Evolutionary conservation across 2,329 filamentous ascomycete species (phyloP).

Genomic region (Aspergillus vadensis): DNA sequence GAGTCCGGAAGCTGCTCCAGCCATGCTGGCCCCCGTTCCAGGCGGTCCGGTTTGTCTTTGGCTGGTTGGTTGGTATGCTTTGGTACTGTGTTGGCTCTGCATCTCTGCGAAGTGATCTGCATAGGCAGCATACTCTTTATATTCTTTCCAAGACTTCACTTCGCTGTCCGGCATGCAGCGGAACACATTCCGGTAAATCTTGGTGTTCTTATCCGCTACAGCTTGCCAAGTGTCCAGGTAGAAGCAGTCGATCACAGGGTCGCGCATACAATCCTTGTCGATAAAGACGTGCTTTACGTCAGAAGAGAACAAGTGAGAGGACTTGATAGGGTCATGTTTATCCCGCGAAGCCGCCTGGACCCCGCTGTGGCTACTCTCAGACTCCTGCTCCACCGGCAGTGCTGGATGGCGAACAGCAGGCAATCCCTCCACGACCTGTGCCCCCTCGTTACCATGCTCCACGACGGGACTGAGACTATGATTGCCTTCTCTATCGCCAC

Average conservation of each 20-base stretch:
- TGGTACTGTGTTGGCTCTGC: conserved; percentile 57
- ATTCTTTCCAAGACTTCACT: conserved; percentile 89
- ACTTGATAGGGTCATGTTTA: conserved; percentile 53
- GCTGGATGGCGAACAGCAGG: conserved; percentile 60
- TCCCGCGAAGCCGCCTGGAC: conserved; percentile 51
- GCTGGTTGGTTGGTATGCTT: conserved; percentile 51
- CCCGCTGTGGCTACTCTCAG: conserved; percentile 80
- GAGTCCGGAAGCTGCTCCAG: conserved; percentile 26
- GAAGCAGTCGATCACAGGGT: conserved; percentile 80
- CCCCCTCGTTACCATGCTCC: conserved; percentile 24
- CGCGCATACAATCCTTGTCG: conserved; percentile 89
- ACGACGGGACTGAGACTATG: conserved; percentile 18
- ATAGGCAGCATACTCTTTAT: conserved; percentile 81
- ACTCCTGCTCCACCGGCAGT: conserved; percentile 72
- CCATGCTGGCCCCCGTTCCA: conserved; percentile 31
- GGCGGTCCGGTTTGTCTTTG: conserved; percentile 43
- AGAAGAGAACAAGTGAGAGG: conserved; percentile 51
- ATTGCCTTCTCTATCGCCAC: conserved; percentile 22
- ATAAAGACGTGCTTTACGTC: conserved; percentile 75
- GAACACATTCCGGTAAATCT: conserved; percentile 90
- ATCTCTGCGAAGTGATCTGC: conserved; percentile 72
- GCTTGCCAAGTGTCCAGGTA: conserved; percentile 85
- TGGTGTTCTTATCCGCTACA: conserved; percentile 91
- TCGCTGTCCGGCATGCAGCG: conserved; percentile 96
- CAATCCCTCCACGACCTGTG: conserved; percentile 27